Evolutionary conservation across 2,329 filamentous ascomycete genomes (phyloP), one percentile per base, ranked within the genome.

Genomic region (Tolypocladium endophyticum): DNA sequence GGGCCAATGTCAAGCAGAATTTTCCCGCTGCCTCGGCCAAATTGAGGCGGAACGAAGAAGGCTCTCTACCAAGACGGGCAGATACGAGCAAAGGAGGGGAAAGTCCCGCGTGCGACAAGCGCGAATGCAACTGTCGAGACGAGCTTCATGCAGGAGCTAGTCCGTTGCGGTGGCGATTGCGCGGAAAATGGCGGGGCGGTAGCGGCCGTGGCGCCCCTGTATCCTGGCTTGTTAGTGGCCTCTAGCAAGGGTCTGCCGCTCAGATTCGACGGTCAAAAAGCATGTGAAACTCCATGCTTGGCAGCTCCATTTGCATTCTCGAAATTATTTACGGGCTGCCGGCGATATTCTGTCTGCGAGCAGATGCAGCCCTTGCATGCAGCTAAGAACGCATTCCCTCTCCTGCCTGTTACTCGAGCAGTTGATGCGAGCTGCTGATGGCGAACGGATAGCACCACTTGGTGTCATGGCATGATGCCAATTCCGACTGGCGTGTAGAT

Each of bases 111-210:
- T 54, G 20, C 30, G 16, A n/a, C 50, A 33, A 53, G 47, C 4
- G 50, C 30, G 30, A 23, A 54, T 54, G 50, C 30, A 54, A 25
- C 41, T 50, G 39, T 57, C 56, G 16, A 50, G 56, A 57, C 39
- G 45, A 50, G 56, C 56, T 41, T 30, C 6, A 33, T 30, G 47
- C 47, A n/a, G 7, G n/a, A 30, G 47, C 47, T 28, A 52, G 18
- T 50, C 30, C 47, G 25, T 20, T 16, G 5, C 47, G 6, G 54
- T 43, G 55, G 55, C 55, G 55, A 56, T 30, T 39, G 45, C 28
- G 39, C 59, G 59, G 59, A 58, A 58, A 58, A 39, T 41, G 52
- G 57, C 59, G 59, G 59, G 56, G 50, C 57, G 23, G 18, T 5
- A 54, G 20, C 50, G 30, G 50, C 9, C 25, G 25, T 53, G 50